Evolutionary conservation across 495 filamentous ascomycete species (phyloP), one percentile per base, ranked within the genome.

Genomic region (Lophiotrema nucula): DNA sequence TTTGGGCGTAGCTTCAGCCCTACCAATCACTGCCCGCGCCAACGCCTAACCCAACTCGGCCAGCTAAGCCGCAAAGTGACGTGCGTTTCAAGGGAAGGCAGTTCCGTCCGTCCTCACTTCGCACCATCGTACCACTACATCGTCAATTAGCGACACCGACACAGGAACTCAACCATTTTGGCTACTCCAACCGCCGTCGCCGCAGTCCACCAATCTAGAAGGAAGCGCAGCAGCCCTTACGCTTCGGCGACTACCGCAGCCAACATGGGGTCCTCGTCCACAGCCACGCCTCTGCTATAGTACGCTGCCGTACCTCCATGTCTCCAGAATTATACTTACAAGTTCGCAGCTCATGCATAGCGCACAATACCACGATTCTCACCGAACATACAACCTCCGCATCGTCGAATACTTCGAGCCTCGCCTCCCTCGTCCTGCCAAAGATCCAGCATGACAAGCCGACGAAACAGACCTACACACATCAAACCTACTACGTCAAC

Each of bases 361-460:
- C 92, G 27, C 83, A 95, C 74, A 82, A 90, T 65, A 86, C 84
- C 52, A 97, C 92, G 35, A 96, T 97, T 73, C 85, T 98, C 41
- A 77, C 87, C 65, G 95, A 97, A 72, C 89, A 93, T 73, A 92
- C 90, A 49, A 83, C 88, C 22, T 79, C 86, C 2, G 87, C 92
- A 35, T 83, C 85, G 19, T 83, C 86, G 22, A 79, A 86, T 57
- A 87, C 89, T 50, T 92, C 89, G 24, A 84, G 81, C 21, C 88
- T 97, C 62, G 90, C 92, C 66, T 92, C 90, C 58, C 79, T 97
- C 64, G 90, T 97, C 76, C 90, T 98, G 58, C 93, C 93, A 52
- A 97, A 96, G 68, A 96, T 98, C 80, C 73, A 75, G 58, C 93
- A 98, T 72, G 70, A 78, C 52, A 74, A 81, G 27, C 81, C 92